Base-by-base conservation (phyloP, 1,139 yeast genomes). In the Candida sanyaensis region DNA sequence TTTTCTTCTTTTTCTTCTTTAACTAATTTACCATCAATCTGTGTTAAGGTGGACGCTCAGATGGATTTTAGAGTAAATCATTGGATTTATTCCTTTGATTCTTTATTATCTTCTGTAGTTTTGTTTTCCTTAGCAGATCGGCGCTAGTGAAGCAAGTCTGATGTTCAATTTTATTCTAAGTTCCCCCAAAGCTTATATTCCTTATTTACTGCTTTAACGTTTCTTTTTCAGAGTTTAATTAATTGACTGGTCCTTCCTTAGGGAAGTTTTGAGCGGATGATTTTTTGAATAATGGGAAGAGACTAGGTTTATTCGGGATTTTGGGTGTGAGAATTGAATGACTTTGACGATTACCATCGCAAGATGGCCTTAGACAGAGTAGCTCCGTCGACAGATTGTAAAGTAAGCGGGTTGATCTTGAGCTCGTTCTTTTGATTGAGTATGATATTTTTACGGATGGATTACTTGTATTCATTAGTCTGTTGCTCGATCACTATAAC, bases 331-430 rank as follows among this genome's bases (percentile, higher is more conserved):
- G 44, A 43, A 32, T 28, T 41, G 48, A 42, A 47, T 46, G 47
- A 45, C 38, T 28, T 45, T 49, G 53, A 46, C 55, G 41, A 44
- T 28, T 44, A 64, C 65, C 52, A 57, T 50, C 17, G 28, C 28
- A 26, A 26, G 28, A 12, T 13, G 61, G 71, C 71, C 65, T 83
- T 75, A 69, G 77, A 78, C 91, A 84, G 91, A 81, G 86, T 74
- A 68, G 88, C 91, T 88, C 91, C 88, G 89, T 80, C 87, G 90
- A 86, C 90, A 81, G 86, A 83, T 83, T 83, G 84, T 69, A 80
- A 71, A 86, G 66, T 62, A 65, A 79, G 78, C 83, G 71, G 72
- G 68, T 64, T 63, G 83, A 78, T 68, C 81, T 86, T 83, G 91
- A 86, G 83, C 80, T 85, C 88, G 77, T 77, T 28, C 31, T 37